These are phyloP conservation scores for Lentinula sp. DNA, from an alignment of 768 basidiomycete species.

Conservation along the genomic window DNA sequence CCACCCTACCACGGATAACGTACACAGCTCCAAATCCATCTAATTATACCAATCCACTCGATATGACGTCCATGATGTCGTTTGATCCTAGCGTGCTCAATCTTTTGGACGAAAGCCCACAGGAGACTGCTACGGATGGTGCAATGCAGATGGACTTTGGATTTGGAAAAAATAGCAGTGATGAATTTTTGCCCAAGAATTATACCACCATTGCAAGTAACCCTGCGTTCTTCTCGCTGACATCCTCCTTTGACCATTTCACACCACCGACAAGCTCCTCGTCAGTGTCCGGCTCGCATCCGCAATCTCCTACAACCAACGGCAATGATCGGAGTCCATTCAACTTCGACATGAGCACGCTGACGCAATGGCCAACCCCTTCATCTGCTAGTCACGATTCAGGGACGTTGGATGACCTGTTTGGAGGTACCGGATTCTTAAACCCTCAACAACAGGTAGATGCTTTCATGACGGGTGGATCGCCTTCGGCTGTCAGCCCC, in stretches of 20 bases:
- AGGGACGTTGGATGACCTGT: conserved; percentile 39
- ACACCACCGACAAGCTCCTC: conserved; percentile 16
- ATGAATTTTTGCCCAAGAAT: conserved; percentile 36
- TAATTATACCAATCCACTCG: conserved; percentile 40
- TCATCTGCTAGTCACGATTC: conserved; percentile 24
- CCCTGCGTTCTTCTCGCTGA: conserved; percentile 81
- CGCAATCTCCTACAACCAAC: conserved; percentile 8
- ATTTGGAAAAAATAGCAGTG: conserved; percentile 44
- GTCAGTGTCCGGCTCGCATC: conserved; percentile 7
- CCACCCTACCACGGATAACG: conserved; percentile 15
- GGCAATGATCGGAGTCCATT: conserved; percentile 26
- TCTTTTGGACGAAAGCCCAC: conserved; percentile 54
- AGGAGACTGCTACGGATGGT: conserved; percentile 47
- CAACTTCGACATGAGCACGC: conserved; percentile 38
- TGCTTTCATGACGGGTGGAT: conserved; percentile 22
- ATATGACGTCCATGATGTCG: conserved; percentile 62
- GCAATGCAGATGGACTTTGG: conserved; percentile 59
- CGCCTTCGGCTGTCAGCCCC: conserved; percentile 46
- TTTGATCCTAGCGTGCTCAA: conserved; percentile 68
- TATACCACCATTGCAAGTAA: conserved; percentile 82
- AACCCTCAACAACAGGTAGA: conserved; percentile 20
- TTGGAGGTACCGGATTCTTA: conserved; percentile 28
- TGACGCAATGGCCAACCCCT: conserved; percentile 39
- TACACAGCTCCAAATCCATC: conserved; percentile 24
- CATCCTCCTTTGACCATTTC: conserved; percentile 46